phyloP scores from a whole-genome alignment of 2,329 filamentous ascomycete genomes.

The Byssochlamys sp. region DNA sequence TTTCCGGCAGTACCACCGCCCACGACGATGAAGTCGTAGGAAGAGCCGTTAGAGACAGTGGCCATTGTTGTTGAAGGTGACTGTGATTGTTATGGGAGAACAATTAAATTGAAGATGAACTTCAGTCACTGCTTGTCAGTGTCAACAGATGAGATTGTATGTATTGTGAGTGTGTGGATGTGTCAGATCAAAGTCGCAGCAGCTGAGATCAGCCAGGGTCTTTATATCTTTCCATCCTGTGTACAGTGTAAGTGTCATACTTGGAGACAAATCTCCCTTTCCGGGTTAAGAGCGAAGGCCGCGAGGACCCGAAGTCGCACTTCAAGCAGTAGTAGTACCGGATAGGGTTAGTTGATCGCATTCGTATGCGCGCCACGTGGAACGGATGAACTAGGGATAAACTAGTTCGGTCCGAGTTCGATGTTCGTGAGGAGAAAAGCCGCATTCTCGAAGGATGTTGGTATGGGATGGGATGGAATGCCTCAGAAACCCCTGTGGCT shows the following conservation, averaged over 20 bases:
- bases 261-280: background rate
- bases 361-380: background rate
- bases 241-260: background rate
- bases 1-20: constrained; percentile 30
- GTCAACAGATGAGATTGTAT: background rate
- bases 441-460: background rate
- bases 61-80: constrained; percentile 4
- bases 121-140: background rate
- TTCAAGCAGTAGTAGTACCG: background rate
- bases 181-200: too few species aligned
- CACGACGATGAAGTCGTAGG: constrained; percentile 23
- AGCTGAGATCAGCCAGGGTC: background rate
- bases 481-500: too few species aligned
- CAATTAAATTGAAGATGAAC: background rate
- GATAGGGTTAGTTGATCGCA: background rate
- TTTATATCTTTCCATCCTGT: background rate
- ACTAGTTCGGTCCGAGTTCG: background rate
- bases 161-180: background rate
- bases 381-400: background rate
- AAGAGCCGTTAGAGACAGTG: constrained; percentile 5
- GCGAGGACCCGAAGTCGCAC: background rate
- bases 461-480: background rate
- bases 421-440: background rate
- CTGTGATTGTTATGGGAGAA: background rate
- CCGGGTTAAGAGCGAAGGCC: background rate